phyloP scores from a whole-genome alignment of 2,329 filamentous ascomycete genomes.

The Tympanopsis confertula region DNA sequence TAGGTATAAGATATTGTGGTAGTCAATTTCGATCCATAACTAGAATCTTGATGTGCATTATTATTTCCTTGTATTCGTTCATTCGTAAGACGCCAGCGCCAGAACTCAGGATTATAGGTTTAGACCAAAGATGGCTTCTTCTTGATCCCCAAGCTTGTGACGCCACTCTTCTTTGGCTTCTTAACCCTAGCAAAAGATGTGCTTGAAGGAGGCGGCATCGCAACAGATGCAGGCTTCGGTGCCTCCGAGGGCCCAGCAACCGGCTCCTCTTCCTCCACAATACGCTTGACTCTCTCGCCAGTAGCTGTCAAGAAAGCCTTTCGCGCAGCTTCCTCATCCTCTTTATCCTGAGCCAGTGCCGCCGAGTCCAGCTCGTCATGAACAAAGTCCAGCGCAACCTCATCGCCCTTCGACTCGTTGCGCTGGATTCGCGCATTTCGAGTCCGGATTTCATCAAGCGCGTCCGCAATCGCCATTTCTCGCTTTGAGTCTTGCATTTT shows the following conservation, averaged over 20 bases:
- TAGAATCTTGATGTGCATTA: no score
- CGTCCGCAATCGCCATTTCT: slow-evolving; percentile 95
- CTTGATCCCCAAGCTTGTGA: neutral
- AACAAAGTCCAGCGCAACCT: slow-evolving; percentile 39
- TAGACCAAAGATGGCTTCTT: slow-evolving; percentile 1
- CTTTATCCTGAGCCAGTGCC: slow-evolving; percentile 49
- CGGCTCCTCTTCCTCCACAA: slow-evolving; percentile 1
- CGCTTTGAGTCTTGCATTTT: slow-evolving; percentile 87
- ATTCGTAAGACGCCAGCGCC: no score
- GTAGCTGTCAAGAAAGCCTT: neutral
- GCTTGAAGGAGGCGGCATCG: neutral
- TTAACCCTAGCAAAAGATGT: slow-evolving; percentile 1
- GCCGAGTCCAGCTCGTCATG: slow-evolving; percentile 39
- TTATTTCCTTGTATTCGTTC: no score
- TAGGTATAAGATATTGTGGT: no score
- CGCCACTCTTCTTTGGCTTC: neutral
- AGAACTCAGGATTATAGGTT: no score
- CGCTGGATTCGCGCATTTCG: slow-evolving; percentile 80
- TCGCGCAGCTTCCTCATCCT: slow-evolving; percentile 58
- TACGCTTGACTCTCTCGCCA: neutral
- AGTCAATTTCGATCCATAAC: no score
- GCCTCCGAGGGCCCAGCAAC: neutral
- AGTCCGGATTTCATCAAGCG: slow-evolving; percentile 84
- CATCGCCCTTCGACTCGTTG: slow-evolving; percentile 55
- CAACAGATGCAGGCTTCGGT: neutral